Base-by-base conservation (phyloP, 306 rosid genomes). In the Leucaena leucocephala region DNA sequence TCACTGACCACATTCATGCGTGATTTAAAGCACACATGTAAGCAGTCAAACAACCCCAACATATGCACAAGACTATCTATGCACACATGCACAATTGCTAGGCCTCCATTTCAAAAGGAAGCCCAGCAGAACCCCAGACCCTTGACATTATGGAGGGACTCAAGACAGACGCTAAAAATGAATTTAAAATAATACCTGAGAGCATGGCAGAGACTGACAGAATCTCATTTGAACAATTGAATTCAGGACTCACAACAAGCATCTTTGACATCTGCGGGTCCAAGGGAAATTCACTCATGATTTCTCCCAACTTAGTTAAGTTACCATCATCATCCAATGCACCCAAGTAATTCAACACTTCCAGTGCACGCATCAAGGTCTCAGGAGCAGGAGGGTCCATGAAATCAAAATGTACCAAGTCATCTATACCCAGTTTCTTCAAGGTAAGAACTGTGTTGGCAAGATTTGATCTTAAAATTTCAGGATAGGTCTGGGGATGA, bases 361-460 rank as follows among this genome's bases (percentile, higher is more conserved):
- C 98, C 64, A 90, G 82, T 3, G 97, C 98, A 12, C 98, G 91
- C 97, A 92, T 94, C 85, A 92, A 87, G 59, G 97, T 94, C 91
- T 94, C 96, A 0, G 98, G 96, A 42, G 98, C 97, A 78, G 98
- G 97, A 38, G 98, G 97, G 72, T 92, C 98, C 97, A 92, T 92
- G 81, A 94, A 94, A 87, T 94, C 97, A 81, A 94, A 92, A 87
- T 92, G 97, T 77, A 92, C 98, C 49, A 94, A 80, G 84, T 94
- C 94, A 75, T 92, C 98, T 77, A 94, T 92, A 52, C 97, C 97
- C 66, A 94, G 83, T 76, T 94, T 94, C 87, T 94, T 94, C 86
- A 94, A 82, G 71, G 92, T 92, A 77, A 94, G 94, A 74, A 94
- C 96, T n/a, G 94, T 92, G 80, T 94, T 94, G 21, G 98, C 96